Conservation (phyloP, 352 stramenopile species). For the Globisporangium nodosum region DNA sequence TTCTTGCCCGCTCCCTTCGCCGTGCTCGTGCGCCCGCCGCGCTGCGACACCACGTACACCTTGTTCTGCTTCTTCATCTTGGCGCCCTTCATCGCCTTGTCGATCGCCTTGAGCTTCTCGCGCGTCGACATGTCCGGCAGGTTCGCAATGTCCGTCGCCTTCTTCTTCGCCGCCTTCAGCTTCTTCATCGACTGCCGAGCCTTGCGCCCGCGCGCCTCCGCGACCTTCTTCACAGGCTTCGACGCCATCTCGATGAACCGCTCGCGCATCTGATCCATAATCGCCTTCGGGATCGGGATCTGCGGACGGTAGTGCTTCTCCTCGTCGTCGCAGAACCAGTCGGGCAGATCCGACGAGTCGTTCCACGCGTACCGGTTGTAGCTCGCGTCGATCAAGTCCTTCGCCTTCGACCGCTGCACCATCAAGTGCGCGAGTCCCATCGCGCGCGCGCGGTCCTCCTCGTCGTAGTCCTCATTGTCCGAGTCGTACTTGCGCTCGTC, state of each 20-base stretch:
- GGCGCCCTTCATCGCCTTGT: conserved; percentile 94
- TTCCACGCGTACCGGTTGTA: conserved; percentile 99
- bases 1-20: conserved; percentile 73
- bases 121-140: conserved; percentile 95
- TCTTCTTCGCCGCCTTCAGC: conserved; percentile 96
- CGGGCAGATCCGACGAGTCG: conserved; percentile 92
- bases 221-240: conserved; percentile 99
- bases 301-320: conserved; percentile 97
- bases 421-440: conserved; percentile 99
- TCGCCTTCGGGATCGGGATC: conserved; percentile 93
- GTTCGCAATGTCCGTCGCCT: conserved; percentile 94
- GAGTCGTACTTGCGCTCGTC: conserved; percentile 94
- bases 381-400: conserved; percentile 97
- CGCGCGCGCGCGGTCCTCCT: conserved; percentile 93
- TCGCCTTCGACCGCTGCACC: conserved; percentile 95
- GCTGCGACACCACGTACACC: conserved; percentile 94
- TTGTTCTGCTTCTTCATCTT: conserved; percentile 91
- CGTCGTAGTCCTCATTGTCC: conserved; percentile 97
- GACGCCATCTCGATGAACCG: conserved; percentile 94
- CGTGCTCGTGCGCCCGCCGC: conserved; percentile 41
- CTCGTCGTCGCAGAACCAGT: conserved; percentile 98
- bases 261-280: conserved; percentile 98
- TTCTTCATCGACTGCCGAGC: conserved; percentile 90
- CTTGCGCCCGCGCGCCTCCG: conserved; percentile 96
- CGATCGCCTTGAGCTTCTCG: conserved; percentile 98